Conservation (phyloP, 768 basidiomycete genomes). For the Gelatoporia subvermispora region DNA sequence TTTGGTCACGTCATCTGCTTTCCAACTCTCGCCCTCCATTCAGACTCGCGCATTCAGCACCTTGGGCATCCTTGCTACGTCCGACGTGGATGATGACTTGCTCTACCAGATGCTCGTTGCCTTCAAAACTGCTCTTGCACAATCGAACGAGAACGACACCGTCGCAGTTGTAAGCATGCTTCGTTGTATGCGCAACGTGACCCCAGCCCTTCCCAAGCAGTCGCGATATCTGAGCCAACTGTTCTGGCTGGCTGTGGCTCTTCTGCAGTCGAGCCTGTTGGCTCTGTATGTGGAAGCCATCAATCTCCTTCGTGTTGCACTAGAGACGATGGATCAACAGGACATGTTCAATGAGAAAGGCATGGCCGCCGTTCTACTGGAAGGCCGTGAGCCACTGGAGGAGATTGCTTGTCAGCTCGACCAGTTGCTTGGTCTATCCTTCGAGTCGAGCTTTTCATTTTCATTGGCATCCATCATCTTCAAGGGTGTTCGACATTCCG, state of each 20-base stretch:
- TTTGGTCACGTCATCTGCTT: constrained; percentile 80
- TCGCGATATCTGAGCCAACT: constrained; percentile 71
- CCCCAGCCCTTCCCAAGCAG: constrained; percentile 60
- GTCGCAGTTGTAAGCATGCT: constrained; percentile 82
- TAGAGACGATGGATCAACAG: constrained; percentile 60
- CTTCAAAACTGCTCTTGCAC: constrained; percentile 64
- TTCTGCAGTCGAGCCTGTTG: constrained; percentile 74
- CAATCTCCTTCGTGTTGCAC: constrained; percentile 56
- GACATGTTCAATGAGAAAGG: constrained; percentile 51
- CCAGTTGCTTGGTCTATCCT: constrained; percentile 65
- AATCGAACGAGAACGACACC: constrained; percentile 66
- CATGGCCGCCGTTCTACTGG: constrained; percentile 55
- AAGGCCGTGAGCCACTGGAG: constrained; percentile 58
- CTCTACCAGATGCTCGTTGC: constrained; percentile 92
- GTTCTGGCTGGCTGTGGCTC: constrained; percentile 85
- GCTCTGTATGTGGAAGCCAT: constrained; percentile 67
- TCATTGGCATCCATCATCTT: constrained; percentile 78
- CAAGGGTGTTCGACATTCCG: constrained; percentile 75
- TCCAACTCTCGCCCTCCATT: constrained; percentile 84
- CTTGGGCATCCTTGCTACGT: constrained; percentile 73
- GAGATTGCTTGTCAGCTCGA: constrained; percentile 72
- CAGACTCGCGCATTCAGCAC: constrained; percentile 85
- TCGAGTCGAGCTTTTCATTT: constrained; percentile 76
- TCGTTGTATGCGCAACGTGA: constrained; percentile 73
- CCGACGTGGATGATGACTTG: constrained; percentile 89